These are phyloP conservation scores for Peronospora farinosa DNA, from an alignment of 352 stramenopile species.

Conservation along the genomic window DNA sequence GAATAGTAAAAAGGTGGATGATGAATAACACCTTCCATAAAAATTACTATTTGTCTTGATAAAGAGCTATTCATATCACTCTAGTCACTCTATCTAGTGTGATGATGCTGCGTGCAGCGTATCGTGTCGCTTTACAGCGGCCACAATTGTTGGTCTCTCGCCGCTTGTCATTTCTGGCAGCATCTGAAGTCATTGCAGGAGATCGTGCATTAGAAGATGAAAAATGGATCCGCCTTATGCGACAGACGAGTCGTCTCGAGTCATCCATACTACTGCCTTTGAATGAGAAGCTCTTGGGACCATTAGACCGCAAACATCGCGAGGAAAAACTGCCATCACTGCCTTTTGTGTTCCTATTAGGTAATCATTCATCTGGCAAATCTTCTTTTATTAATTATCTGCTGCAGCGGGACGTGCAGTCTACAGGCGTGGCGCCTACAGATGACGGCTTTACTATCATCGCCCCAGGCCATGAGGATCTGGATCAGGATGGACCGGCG, in stretches of 20 bases:
- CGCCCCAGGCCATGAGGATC: constrained; percentile 91
- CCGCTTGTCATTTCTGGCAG: constrained; percentile 17
- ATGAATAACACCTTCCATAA: no score
- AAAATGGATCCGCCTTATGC: constrained; percentile 83
- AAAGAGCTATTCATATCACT: not conserved
- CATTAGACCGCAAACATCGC: constrained; percentile 84
- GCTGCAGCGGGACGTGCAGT: constrained; percentile 93
- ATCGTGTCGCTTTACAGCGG: constrained; percentile 9
- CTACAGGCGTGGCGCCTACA: constrained; percentile 97
- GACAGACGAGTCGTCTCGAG: constrained; percentile 71
- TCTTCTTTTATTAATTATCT: constrained; percentile 99
- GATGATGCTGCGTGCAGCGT: constrained; percentile 13
- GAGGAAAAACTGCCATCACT: constrained; percentile 90
- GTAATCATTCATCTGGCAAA: constrained; percentile 99
- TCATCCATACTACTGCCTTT: constrained; percentile 66
- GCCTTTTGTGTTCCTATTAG: constrained; percentile 98
- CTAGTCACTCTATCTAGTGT: not conserved
- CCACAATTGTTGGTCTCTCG: constrained; percentile 7
- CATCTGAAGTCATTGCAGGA: constrained; percentile 19
- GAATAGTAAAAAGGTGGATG: no score
- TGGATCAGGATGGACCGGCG: constrained; percentile 94
- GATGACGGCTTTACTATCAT: constrained; percentile 99
- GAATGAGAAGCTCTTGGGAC: constrained; percentile 81
- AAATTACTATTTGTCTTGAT: no score
- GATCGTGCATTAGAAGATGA: constrained; percentile 37